phyloP scores from a whole-genome alignment of 192 early-diverging fungal species.

The Rhizoclosmatium sp. region DNA sequence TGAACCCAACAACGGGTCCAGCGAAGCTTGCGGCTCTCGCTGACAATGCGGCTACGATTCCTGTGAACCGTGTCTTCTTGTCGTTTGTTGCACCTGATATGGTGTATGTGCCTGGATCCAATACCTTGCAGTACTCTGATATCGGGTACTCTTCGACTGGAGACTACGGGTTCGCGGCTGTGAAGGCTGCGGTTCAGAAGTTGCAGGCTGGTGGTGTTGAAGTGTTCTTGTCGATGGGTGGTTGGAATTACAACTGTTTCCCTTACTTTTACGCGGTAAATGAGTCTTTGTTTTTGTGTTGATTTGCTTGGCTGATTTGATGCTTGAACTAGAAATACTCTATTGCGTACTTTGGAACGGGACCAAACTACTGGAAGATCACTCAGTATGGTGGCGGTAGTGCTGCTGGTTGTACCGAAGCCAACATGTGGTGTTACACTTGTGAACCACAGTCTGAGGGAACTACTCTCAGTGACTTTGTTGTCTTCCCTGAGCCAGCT shows the following conservation, averaged over 20 bases:
- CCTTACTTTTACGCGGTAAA: conserved; percentile 17
- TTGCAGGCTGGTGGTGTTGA: conserved; percentile 19
- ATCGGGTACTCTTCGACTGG: conserved; percentile 3
- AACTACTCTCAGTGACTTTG: conserved; percentile 25
- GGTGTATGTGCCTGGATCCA: conserved; percentile 22
- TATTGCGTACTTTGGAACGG: conserved; percentile 26
- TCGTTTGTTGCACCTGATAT: conserved; percentile 26
- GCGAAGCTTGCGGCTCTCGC: conserved; percentile 30
- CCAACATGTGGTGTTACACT: conserved; percentile 34
- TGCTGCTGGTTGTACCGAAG: conserved; percentile 17
- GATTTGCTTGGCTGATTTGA: not conserved
- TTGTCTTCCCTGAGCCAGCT: conserved; percentile 32
- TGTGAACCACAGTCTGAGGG: not conserved
- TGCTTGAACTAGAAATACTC: conserved; percentile 23
- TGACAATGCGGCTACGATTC: conserved; percentile 21
- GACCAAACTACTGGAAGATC: conserved; percentile 36
- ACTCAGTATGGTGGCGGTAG: not conserved
- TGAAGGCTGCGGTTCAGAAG: conserved; percentile 4
- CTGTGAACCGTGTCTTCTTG: conserved; percentile 26
- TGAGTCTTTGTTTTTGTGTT: not conserved
- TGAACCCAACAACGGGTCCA: conserved; percentile 25
- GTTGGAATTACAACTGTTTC: conserved; percentile 33
- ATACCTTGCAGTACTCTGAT: conserved; percentile 6
- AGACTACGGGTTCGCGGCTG: conserved; percentile 27
- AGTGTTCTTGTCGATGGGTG: conserved; percentile 26